These are phyloP conservation scores for Triticum monococcum DNA, from an alignment of 176 grass and related monocot genomes.

Conservation along the genomic window DNA sequence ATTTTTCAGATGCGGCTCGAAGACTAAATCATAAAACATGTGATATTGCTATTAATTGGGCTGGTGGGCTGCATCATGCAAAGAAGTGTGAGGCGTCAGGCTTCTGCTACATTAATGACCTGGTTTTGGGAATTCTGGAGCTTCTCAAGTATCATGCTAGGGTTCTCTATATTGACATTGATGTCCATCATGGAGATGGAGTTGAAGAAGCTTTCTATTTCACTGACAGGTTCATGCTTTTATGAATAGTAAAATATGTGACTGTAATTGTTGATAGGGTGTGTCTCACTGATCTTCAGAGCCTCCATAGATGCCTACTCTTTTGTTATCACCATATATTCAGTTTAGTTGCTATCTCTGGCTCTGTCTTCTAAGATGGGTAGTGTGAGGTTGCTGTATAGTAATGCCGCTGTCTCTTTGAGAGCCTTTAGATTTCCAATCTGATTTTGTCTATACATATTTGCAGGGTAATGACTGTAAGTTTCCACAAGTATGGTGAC, in stretches of 20 bases:
- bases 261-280: background rate
- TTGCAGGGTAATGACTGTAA: slow-evolving; percentile 96
- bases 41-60: slow-evolving; percentile 97
- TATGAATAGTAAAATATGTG: background rate
- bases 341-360: background rate
- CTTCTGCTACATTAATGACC: slow-evolving; percentile 98
- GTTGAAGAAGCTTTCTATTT: slow-evolving; percentile 99
- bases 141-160: slow-evolving; percentile 97
- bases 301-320: background rate
- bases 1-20: slow-evolving; percentile 84
- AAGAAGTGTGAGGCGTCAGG: slow-evolving; percentile 95
- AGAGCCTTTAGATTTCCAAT: slow-evolving; percentile 13
- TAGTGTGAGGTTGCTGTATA: background rate
- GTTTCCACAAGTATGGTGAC: slow-evolving; percentile 96
- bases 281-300: background rate
- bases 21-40: slow-evolving; percentile 84
- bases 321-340: background rate
- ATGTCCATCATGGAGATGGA: slow-evolving; percentile 99
- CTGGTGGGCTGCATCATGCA: slow-evolving; percentile 92
- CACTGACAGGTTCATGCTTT: slow-evolving; percentile 77
- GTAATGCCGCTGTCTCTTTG: background rate
- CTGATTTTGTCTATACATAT: slow-evolving; percentile 13
- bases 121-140: slow-evolving; percentile 94
- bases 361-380: background rate
- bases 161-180: slow-evolving; percentile 97